phyloP scores from a whole-genome alignment of 495 filamentous ascomycete genomes.

The Penicillium verhagenii region DNA sequence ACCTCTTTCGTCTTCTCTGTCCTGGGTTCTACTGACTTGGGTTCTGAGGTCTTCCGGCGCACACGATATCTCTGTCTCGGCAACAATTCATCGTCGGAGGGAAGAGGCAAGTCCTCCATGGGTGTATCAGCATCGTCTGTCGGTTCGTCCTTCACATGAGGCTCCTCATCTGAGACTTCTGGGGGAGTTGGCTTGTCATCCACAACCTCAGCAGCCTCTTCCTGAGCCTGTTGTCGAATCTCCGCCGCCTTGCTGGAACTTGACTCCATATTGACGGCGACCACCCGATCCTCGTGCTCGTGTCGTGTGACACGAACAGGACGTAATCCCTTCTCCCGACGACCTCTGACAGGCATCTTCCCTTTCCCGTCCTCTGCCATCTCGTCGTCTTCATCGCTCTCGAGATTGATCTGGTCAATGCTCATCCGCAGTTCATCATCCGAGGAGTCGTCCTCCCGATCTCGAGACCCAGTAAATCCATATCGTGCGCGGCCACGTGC shows the following conservation, averaged over 20 bases:
- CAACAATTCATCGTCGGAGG: conserved; percentile 39
- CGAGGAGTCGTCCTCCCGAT: conserved; percentile 32
- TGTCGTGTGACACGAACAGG: conserved; percentile 51
- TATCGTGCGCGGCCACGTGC: neutral
- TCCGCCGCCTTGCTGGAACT: conserved; percentile 47
- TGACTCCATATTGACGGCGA: conserved; percentile 53
- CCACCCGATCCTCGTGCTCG: conserved; percentile 50
- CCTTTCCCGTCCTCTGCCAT: conserved; percentile 22
- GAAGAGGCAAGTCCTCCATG: conserved; percentile 36
- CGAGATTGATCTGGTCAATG: conserved; percentile 52
- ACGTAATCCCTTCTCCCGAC: conserved; percentile 31
- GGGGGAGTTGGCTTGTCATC: conserved; percentile 25
- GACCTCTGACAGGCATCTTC: conserved; percentile 39
- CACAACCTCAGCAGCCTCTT: conserved; percentile 32
- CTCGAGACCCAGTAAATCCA: conserved; percentile 1
- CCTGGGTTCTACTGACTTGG: conserved; percentile 11
- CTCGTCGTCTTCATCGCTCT: conserved; percentile 37
- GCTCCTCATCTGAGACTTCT: conserved; percentile 10
- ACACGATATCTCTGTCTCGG: conserved; percentile 42
- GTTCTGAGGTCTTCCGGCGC: conserved; percentile 31
- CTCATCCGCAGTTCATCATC: conserved; percentile 47
- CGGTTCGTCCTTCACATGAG: conserved; percentile 46
- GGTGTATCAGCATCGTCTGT: conserved; percentile 38
- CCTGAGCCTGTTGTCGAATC: conserved; percentile 36
- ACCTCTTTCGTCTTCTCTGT: conserved; percentile 5